These are phyloP conservation scores for Mimosa pudica DNA, from an alignment of 306 rosid genomes.

Conservation along the genomic window DNA sequence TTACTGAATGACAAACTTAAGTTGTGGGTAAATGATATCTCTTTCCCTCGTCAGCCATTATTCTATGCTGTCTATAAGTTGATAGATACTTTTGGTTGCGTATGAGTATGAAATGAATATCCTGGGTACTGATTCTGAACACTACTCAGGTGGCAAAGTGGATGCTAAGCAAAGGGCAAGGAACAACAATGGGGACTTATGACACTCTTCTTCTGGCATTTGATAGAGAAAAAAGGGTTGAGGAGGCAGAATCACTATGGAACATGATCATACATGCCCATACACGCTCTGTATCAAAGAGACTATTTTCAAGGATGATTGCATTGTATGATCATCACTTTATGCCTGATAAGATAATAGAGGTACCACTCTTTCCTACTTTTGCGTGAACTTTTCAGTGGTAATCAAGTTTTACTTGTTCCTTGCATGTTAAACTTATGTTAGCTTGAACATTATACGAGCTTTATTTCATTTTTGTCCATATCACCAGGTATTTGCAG, in stretches of 20 bases:
- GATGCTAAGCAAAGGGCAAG: constrained; percentile 97
- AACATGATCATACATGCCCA: constrained; percentile 83
- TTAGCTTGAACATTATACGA: constrained; percentile 6
- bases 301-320: constrained; percentile 84
- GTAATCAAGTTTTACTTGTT: constrained; percentile 2
- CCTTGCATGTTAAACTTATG: background rate
- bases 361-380: constrained; percentile 48
- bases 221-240: constrained; percentile 79
- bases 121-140: constrained; percentile 26
- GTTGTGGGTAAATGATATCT: constrained; percentile 5
- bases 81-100: background rate
- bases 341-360: constrained; percentile 63
- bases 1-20: constrained; percentile 8
- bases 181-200: constrained; percentile 90
- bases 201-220: constrained; percentile 90
- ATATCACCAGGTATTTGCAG: constrained; percentile 74
- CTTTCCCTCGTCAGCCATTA: constrained; percentile 9
- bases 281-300: constrained; percentile 75
- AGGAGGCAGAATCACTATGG: constrained; percentile 96
- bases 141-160: constrained; percentile 83
- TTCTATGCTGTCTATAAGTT: background rate
- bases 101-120: constrained; percentile 17
- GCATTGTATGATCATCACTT: constrained; percentile 77
- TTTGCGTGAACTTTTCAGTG: constrained; percentile 14
- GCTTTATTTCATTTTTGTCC: background rate